Evolutionary conservation across 75 land plant genomes (phyloP), one percentile per base, ranked within the genome.

Genomic region (Cunninghamia lanceolata): DNA sequence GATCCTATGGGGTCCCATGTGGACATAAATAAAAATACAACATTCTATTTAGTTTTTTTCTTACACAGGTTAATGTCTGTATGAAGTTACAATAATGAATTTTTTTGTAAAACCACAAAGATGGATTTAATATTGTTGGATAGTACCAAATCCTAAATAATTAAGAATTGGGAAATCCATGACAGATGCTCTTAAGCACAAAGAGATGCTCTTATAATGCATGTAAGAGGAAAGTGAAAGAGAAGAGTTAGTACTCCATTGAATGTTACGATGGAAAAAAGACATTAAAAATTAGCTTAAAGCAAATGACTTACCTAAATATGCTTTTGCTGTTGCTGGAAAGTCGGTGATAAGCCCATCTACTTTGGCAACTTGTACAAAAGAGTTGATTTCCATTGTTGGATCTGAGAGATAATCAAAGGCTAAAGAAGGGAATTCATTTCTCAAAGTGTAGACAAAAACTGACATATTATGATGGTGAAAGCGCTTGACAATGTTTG

Each of bases 281-380:
- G 68, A 28, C 68, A 63, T 63, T 63, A 63, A 43, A 9, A 9
- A 79, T 19, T 4, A 17, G 7, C 38, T 15, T 14, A 83, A 83
- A 83, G 28, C 39, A 53, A 53, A 36, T 11, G 40, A 34, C 75
- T 93, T 90, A 95, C 97, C 89, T 78, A 94, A 63, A 82, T 93
- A 96, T 45, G 85, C 83, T 21, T 40, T 88, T 34, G 96, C 92
- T 32, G 98, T 97, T 40, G 87, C 89, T 10, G 99, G 99, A 84
- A 86, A 94, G 25, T 97, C 98, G 9, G 98, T 96, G 35, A 95
- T 71, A 14, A 97, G 35, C 6, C 98, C 99, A 88, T 96, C 94
- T 43, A 96, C 90, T 35, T 86, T 74, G 40, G 89, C 70, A 1
- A 83, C 82, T 32, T 32, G 40, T 21, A 94, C 85, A 70, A 86